A percentile compares a stretch with the other conserved stretches of the same genome.
Evolutionary conservation across 495 filamentous ascomycete species (phyloP).

Genomic region (Penicillium pulvis): DNA sequence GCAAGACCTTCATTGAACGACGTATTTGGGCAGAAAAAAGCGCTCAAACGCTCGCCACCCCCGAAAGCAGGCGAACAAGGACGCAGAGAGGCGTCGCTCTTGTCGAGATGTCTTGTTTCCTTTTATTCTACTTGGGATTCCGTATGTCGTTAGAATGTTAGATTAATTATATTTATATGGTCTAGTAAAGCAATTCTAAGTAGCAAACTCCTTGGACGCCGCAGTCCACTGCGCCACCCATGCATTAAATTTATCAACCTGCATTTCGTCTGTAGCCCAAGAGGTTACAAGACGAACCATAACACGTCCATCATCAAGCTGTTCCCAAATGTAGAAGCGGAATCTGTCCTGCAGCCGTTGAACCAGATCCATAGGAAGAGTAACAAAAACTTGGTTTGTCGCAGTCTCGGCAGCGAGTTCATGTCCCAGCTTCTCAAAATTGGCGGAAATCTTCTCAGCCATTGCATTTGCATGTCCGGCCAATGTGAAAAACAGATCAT

Average conservation of each 20-base stretch:
- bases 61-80: background rate
- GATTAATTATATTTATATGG: constrained; percentile 5
- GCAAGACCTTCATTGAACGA: too few relatives aligned
- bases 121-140: background rate
- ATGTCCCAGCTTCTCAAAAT: constrained; percentile 35
- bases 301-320: constrained; percentile 26
- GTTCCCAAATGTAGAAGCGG: constrained; percentile 40
- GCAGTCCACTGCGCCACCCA: constrained; percentile 34
- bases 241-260: constrained; percentile 38
- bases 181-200: constrained; percentile 10
- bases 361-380: constrained; percentile 26
- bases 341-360: constrained; percentile 32
- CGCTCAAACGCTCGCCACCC: background rate
- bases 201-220: constrained; percentile 13
- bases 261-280: constrained; percentile 40
- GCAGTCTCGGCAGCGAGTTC: constrained; percentile 33
- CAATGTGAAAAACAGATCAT: constrained; percentile 41
- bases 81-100: too few relatives aligned
- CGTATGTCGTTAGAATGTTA: constrained; percentile 2
- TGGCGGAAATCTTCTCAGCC: constrained; percentile 36
- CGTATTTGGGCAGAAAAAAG: too few relatives aligned
- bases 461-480: constrained; percentile 44
- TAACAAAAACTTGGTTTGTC: constrained; percentile 43
- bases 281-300: constrained; percentile 40
- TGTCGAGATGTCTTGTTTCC: background rate